These are phyloP conservation scores for Suillus ampliporus DNA, from an alignment of 768 basidiomycete species.

Conservation along the genomic window DNA sequence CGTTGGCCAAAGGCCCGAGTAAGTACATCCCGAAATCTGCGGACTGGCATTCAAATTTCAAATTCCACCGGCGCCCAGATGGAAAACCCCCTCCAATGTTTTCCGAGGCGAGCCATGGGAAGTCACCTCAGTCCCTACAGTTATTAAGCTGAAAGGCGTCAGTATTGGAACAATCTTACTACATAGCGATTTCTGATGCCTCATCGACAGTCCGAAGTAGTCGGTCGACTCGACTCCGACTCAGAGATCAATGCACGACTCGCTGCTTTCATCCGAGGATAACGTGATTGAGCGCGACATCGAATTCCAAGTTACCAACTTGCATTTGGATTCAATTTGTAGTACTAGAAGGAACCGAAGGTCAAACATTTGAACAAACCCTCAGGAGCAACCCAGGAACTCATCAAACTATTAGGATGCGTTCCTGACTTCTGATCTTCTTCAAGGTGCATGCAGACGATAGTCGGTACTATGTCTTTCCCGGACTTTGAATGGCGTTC, in stretches of 20 bases:
- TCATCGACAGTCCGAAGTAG: conserved; percentile 1
- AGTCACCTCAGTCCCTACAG: conserved; percentile 64
- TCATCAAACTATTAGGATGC: no score
- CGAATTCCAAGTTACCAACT: neutral
- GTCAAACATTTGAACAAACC: neutral
- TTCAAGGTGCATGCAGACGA: no score
- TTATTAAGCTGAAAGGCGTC: conserved; percentile 65
- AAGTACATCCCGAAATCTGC: conserved; percentile 16
- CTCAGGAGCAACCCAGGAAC: no score
- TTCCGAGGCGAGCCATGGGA: conserved; percentile 71
- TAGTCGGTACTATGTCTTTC: no score
- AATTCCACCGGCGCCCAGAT: conserved; percentile 54
- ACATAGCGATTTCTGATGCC: neutral
- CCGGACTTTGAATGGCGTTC: no score
- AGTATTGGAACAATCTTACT: conserved; percentile 26
- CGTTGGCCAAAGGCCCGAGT: conserved; percentile 71
- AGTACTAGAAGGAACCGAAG: neutral
- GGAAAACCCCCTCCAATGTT: conserved; percentile 63
- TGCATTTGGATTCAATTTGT: neutral
- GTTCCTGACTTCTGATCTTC: no score
- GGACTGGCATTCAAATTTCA: conserved; percentile 4
- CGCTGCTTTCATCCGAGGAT: conserved; percentile 3
- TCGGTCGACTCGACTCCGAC: conserved; percentile 3
- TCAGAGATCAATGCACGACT: conserved; percentile 2
- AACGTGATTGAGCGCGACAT: neutral